Conservation (phyloP, 2,329 filamentous ascomycete genomes). For the Scedosporium dehoogii region DNA sequence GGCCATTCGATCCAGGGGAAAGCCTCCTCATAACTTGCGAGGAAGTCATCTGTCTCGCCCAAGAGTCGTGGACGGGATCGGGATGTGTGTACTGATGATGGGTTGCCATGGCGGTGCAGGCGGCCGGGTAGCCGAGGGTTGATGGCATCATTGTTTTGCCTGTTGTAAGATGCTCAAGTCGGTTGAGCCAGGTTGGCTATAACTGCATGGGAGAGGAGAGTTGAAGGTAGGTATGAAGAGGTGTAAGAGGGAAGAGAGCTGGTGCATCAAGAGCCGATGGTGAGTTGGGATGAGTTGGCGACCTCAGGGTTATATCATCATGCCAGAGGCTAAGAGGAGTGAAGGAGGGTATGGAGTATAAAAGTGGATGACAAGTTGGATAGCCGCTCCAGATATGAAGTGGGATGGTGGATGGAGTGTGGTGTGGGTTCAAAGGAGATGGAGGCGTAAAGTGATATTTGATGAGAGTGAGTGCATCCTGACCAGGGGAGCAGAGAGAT, state of each 20-base stretch:
- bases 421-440: background rate
- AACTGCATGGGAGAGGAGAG: background rate
- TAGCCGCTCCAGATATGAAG: conserved; percentile 1
- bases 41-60: conserved; percentile 39
- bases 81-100: conserved; percentile 12
- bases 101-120: conserved; percentile 14
- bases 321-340: background rate
- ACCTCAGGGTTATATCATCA: conserved; percentile 3
- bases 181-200: background rate
- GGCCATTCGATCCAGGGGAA: conserved; percentile 39
- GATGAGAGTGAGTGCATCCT: background rate
- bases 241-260: background rate
- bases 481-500: conserved; percentile 4
- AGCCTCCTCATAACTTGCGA: conserved; percentile 36
- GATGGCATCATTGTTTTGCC: conserved; percentile 1
- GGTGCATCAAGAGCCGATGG: background rate
- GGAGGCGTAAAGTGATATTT: background rate
- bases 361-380: background rate
- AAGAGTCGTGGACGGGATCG: conserved; percentile 39
- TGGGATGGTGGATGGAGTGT: conserved; percentile 4
- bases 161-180: background rate
- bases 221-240: background rate
- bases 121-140: background rate
- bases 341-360: background rate
- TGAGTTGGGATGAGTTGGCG: background rate